Base-by-base conservation (phyloP, 139 green algal species). In the Closterium sp. region DNA sequence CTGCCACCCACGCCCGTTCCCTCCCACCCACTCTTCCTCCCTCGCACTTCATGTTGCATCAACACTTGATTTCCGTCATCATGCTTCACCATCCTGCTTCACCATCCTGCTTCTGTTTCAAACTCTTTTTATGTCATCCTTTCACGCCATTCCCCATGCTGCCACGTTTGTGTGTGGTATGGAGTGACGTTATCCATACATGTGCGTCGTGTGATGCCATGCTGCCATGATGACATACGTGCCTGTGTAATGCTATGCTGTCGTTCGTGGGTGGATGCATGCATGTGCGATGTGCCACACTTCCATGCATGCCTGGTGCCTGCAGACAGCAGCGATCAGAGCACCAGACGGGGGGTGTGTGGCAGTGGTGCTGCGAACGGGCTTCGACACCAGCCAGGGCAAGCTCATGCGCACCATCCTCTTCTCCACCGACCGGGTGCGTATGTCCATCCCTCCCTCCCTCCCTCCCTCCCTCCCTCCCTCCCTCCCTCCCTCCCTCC, bases 401-500 rank as follows among this genome's bases (percentile, higher is more conserved):
- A 96, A 96, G 43, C 96, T 99, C 36, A 99, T 99, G 98, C 97
- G 98, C 90, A 99, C 97, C 84, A 99, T 99, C 91, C 94, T 99
- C 38, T 98, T 98, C 95, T 97, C 96, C 86, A 98, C 97, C 0
- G 98, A 99, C 94, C 94, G 96, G 5, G 91, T 94, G 43, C 64
- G 83, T 87, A 1, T 33, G 8, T 66, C 34, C 87, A 5, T 90
- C 6, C 32, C 23, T 43, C 32, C 81, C 4, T 33, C 16, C 30
- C 81, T 32, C 4, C 81, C 81, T 85, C 12, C 43, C 43, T 66
- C 2, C 43, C 43, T 66, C 12, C 43, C 43, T 66, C 9, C 36
- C 36, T 55, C 6, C 69, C 31, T 36, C 32, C 86, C 36, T 89
- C 23, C 4, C 1, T 34, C 1, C 81, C 7, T 32, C 1, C 30